Evolutionary conservation across 371 early-diverging fungal species (phyloP).

Genomic region (Actinomortierella ambigua): DNA sequence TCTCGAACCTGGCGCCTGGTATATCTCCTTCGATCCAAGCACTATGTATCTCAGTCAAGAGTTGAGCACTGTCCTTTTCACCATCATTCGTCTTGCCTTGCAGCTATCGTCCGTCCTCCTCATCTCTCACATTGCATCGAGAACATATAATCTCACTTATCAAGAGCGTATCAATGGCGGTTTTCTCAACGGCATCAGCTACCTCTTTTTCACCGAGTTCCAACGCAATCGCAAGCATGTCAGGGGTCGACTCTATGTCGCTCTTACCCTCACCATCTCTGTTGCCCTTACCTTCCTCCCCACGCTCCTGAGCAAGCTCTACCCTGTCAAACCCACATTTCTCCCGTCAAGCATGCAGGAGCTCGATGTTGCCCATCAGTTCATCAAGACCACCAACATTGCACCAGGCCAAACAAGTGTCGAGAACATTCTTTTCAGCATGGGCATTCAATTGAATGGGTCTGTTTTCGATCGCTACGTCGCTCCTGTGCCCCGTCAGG

Average conservation of each 20-base stretch:
- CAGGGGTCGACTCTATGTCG: slow-evolving; percentile 7
- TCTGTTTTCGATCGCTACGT: neutral
- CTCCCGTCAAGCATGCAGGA: neutral
- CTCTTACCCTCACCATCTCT: neutral
- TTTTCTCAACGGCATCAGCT: neutral
- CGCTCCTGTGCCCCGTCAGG: neutral
- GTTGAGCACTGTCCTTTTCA: neutral
- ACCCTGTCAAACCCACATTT: neutral
- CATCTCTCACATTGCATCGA: slow-evolving; percentile 7
- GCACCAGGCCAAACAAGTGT: neutral
- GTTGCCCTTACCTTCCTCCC: neutral
- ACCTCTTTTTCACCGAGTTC: slow-evolving; percentile 5
- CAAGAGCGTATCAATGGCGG: slow-evolving; percentile 4
- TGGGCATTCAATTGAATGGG: neutral
- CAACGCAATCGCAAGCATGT: neutral
- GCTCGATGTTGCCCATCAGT: neutral
- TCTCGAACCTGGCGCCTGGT: too few relatives aligned
- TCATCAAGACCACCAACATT: neutral
- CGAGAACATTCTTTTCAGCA: neutral
- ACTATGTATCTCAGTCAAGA: too few relatives aligned
- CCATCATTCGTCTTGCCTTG: neutral
- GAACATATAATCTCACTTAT: slow-evolving; percentile 4
- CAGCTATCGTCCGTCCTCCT: neutral
- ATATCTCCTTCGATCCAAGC: too few relatives aligned
- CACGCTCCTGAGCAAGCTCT: neutral